A percentile compares a stretch with the other conserved stretches of the same genome.
These are phyloP conservation scores for Gracilaria gracilis DNA, from an alignment of 23 red algal genomes.

Conservation along the genomic window DNA sequence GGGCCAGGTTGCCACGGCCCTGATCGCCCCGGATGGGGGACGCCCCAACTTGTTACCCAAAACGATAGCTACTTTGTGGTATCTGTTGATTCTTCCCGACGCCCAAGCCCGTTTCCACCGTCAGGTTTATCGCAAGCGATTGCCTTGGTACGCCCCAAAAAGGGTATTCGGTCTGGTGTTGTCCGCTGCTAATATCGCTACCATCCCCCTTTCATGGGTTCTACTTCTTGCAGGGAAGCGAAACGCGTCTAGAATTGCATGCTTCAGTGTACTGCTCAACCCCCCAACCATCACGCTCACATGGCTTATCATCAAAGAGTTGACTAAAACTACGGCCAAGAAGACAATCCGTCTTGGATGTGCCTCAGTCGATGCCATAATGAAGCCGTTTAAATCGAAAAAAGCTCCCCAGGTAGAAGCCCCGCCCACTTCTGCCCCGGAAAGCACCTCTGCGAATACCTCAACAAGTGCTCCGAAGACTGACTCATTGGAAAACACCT, in stretches of 20 bases:
- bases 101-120: slow-evolving; percentile 52
- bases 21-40: slow-evolving; percentile 50
- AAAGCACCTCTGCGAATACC: background rate
- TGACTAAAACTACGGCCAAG: slow-evolving; percentile 1
- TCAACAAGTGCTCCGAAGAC: slow-evolving; percentile 1
- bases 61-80: slow-evolving; percentile 58
- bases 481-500: too few relatives aligned
- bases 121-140: slow-evolving; percentile 57
- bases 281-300: slow-evolving; percentile 37
- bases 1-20: slow-evolving; percentile 32
- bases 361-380: background rate
- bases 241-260: slow-evolving; percentile 52
- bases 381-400: slow-evolving; percentile 36
- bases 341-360: slow-evolving; percentile 21
- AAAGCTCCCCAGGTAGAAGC: background rate
- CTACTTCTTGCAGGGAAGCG: slow-evolving; percentile 56
- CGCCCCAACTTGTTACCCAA: slow-evolving; percentile 43
- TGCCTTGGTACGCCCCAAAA: slow-evolving; percentile 52
- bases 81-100: slow-evolving; percentile 45
- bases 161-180: slow-evolving; percentile 46
- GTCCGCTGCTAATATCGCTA: slow-evolving; percentile 54
- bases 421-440: background rate
- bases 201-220: slow-evolving; percentile 49
- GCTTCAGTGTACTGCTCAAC: slow-evolving; percentile 52
- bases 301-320: slow-evolving; percentile 33